Evolutionary conservation across 2,329 filamentous ascomycete species (phyloP), one percentile per base, ranked within the genome.

Genomic region (Diaporthe eres): DNA sequence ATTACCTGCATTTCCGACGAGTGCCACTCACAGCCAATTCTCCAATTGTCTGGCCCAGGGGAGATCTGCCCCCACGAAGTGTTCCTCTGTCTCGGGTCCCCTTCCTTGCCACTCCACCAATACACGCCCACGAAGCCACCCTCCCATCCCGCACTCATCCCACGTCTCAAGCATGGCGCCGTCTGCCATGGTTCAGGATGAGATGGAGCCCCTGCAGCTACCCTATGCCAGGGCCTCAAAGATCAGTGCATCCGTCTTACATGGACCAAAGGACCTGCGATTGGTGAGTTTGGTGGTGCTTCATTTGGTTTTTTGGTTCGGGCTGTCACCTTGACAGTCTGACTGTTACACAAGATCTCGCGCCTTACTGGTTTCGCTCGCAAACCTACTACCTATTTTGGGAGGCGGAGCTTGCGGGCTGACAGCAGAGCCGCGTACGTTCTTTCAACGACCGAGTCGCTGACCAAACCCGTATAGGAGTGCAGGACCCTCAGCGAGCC

Each of bases 181-280:
- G 81, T 87, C 86, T 79, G 88, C 88, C 79, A 86, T 84, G 78
- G 81, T 82, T n/a, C 70, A 77, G 17, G 44, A 57, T 80, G 86
- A 87, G 79, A 82, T 81, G 76, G 81, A 83, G 78, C 83, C 86
- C 82, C 85, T 85, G 85, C 86, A 86, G 79, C 81, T 86, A 82
- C 84, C 86, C 82, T 81, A 83, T 78, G 75, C 84, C 31, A 88
- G 88, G 81, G 78, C 82, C 75, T 85, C 84, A 74, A 84, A 84
- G 67, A 85, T 90, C 81, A 87, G 82, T 81, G 89, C 89, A 67
- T 90, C 88, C 73, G 89, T 91, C 75, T 83, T 91, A 81, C 88
- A 91, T 86, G 90, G 89, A 7, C 87, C 89, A 72, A 84, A 85
- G 73, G 89, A 91, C 82, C 82, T 91, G 76, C 87, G 89, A 85